Conservation (phyloP, 31 red algal genomes). For the Asparagopsis taxiformis region DNA sequence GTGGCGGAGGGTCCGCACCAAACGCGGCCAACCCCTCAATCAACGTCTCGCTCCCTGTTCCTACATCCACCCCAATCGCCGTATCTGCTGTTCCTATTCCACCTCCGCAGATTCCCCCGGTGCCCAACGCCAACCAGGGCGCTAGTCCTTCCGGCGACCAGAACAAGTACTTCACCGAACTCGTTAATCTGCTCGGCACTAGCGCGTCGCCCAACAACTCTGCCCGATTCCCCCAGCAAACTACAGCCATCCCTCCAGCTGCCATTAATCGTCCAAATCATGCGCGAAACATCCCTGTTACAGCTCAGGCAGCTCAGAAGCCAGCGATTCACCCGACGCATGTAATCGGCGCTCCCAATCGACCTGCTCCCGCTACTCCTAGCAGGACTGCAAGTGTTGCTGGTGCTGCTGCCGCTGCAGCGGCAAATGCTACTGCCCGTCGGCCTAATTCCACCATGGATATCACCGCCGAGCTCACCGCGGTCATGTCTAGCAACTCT, state of each 20-base stretch:
- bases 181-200: constrained; percentile 7
- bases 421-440: background rate
- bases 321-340: background rate
- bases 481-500: background rate
- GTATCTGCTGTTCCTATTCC: background rate
- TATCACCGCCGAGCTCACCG: constrained; percentile 5
- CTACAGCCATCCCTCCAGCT: background rate
- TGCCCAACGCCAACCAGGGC: background rate
- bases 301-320: background rate
- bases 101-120: background rate
- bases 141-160: background rate
- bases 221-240: background rate
- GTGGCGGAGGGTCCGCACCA: constrained; percentile 13
- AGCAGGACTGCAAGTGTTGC: background rate
- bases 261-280: background rate
- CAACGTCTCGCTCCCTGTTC: background rate
- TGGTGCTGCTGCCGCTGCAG: background rate
- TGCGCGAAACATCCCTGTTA: background rate
- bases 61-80: constrained; percentile 9
- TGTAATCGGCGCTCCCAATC: background rate
- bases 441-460: background rate
- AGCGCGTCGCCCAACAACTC: background rate
- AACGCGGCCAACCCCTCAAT: background rate
- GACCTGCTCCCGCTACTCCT: background rate
- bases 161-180: background rate